Conservation (phyloP, 1,284 basidiomycete species). For the Pseudomicrostroma phylloplanum region DNA sequence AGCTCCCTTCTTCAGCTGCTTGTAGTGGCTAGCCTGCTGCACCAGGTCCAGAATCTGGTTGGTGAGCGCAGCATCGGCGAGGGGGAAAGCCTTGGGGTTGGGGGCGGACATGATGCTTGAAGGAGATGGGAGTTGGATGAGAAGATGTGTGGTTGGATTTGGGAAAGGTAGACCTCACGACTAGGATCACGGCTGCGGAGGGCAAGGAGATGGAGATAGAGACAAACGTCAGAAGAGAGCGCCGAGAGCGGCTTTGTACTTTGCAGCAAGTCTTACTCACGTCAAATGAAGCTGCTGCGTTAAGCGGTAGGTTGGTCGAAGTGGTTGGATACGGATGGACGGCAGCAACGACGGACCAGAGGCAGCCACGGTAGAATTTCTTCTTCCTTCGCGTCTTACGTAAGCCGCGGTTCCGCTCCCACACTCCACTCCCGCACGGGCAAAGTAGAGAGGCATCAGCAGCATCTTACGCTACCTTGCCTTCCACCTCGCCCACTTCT, state of each 20-base stretch:
- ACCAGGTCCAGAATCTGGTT: conserved; percentile 69
- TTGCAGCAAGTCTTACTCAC: neutral
- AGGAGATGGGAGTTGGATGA: conserved; percentile 15
- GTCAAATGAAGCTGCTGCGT: neutral
- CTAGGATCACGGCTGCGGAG: conserved; percentile 20
- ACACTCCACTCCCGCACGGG: no score
- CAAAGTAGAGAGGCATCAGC: no score
- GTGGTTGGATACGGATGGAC: no score
- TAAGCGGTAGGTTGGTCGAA: no score
- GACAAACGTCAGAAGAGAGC: neutral
- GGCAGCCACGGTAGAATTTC: no score
- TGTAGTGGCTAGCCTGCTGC: conserved; percentile 64
- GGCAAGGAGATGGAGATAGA: neutral
- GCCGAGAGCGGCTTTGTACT: neutral
- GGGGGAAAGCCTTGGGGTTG: conserved; percentile 82
- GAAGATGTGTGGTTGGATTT: neutral
- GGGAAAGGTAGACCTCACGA: conserved; percentile 17
- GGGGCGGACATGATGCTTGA: conserved; percentile 14
- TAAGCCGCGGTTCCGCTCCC: no score
- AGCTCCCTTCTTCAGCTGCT: conserved; percentile 96
- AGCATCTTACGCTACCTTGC: conserved; percentile 15
- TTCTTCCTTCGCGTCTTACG: no score
- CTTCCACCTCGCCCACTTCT: neutral
- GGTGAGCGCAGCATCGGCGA: conserved; percentile 80
- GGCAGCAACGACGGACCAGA: no score